A percentile compares a stretch with the other conserved stretches of the same genome.
These are phyloP conservation scores for Penicillium rolfsii DNA, from an alignment of 2,329 filamentous ascomycete genomes.

Conservation along the genomic window DNA sequence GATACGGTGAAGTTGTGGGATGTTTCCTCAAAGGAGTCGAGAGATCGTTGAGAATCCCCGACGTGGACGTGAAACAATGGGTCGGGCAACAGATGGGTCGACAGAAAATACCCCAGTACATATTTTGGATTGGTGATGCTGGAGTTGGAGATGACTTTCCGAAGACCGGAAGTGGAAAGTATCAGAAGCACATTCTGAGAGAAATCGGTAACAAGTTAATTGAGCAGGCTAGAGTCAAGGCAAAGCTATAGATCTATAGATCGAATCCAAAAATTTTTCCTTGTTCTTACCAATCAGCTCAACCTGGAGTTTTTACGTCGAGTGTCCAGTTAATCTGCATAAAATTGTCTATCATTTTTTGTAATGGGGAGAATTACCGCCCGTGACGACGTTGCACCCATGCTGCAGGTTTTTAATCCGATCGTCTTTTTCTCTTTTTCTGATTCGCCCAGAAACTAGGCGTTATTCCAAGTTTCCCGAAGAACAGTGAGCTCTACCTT, in stretches of 20 bases:
- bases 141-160: slow-evolving; percentile 58
- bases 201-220: slow-evolving; percentile 46
- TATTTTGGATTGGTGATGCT: slow-evolving; percentile 71
- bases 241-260: slow-evolving; percentile 50
- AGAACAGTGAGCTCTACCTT: too few relatives aligned
- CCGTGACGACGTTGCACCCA: too few relatives aligned
- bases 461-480: too few relatives aligned
- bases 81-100: slow-evolving; percentile 60
- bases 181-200: slow-evolving; percentile 61
- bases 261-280: too few relatives aligned
- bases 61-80: slow-evolving; percentile 61
- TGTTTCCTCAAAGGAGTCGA: slow-evolving; percentile 55
- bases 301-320: too few relatives aligned
- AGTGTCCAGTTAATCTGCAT: too few relatives aligned
- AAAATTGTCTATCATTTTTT: too few relatives aligned
- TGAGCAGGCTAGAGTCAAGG: slow-evolving; percentile 46
- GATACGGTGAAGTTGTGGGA: slow-evolving; percentile 53
- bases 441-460: too few relatives aligned
- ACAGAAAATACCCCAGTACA: slow-evolving; percentile 67
- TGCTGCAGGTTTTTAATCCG: too few relatives aligned
- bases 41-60: slow-evolving; percentile 42
- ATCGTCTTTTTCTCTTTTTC: too few relatives aligned
- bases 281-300: too few relatives aligned
- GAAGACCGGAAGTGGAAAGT: slow-evolving; percentile 69
- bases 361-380: too few relatives aligned